Percentiles rank a stretch among this genome's conserved stretches.
Evolutionary conservation across 257 asterid genomes (phyloP).

Genomic region (Vinca minor): DNA sequence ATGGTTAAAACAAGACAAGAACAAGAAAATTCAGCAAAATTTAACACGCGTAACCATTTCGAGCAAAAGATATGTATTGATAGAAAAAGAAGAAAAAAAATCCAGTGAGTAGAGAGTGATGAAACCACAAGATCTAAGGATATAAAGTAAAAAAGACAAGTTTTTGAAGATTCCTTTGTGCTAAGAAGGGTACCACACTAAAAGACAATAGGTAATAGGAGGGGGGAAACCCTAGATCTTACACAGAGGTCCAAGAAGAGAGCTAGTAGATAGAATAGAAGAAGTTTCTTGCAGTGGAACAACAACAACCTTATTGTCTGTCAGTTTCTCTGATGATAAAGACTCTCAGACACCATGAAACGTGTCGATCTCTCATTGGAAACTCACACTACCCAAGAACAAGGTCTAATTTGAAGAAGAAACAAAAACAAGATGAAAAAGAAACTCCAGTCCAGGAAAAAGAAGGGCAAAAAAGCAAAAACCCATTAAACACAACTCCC

Average conservation of each 20-base stretch:
- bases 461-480: neutral
- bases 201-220: conserved; percentile 16
- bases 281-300: conserved; percentile 30
- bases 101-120: conserved; percentile 8
- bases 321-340: conserved; percentile 11
- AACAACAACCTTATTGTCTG: conserved; percentile 31
- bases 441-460: neutral
- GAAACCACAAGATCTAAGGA: conserved; percentile 39
- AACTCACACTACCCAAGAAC: neutral
- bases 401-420: too few species aligned
- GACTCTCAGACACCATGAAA: conserved; percentile 25
- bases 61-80: neutral
- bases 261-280: neutral
- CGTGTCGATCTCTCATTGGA: conserved; percentile 55
- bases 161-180: conserved; percentile 24
- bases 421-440: neutral
- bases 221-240: conserved; percentile 77
- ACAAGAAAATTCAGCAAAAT: too few species aligned
- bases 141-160: conserved; percentile 27
- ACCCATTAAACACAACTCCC: conserved; percentile 1
- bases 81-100: neutral
- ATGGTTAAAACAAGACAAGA: conserved; percentile 5
- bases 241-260: conserved; percentile 43
- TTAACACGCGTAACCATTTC: too few species aligned
- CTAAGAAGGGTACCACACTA: conserved; percentile 10